Base-by-base conservation (phyloP, 257 asterid species). In the Nicotiana noctiflora region DNA sequence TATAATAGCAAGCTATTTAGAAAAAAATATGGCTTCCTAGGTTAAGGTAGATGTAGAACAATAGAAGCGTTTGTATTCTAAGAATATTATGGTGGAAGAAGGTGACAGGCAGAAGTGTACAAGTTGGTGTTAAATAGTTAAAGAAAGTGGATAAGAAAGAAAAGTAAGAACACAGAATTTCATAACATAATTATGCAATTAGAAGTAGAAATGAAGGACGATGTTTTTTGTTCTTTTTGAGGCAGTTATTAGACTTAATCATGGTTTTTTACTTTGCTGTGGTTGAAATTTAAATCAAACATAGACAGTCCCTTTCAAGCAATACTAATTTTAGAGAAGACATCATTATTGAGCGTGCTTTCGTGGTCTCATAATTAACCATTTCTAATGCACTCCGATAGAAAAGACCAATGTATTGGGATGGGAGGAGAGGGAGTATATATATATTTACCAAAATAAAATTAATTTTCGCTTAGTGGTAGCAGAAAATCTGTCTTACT, bases 291-390 rank as follows among this genome's bases (percentile, higher is more conserved):
- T 53, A 56, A 56, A 32, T 78, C 85, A 70, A 84, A 84, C 56
- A 55, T 84, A 40, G 82, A 64, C 65, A 51, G 80, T 84, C 77
- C 64, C 85, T 87, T 89, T 85, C 88, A 87, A 84, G 92, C 89
- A 84, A 87, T 83, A 70, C 18, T 57, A 67, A 44, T 75, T 83
- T 78, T 40, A 78, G 72, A 67, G 80, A 44, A 79, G 87, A 83
- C 92, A 89, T 68, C 81, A 89, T 89, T 81, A 89, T 85, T 89
- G 76, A 82, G 90, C 89, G 86, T 87, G 89, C 88, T 83, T 81
- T 31, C 80, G 18, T 79, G 85, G 15, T 80, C 46, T 81, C 86
- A 81, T 75, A 21, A 62, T 79, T 83, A 55, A 64, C 68, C 32
- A 81, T 55, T n/a, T 84, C 77, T 46, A 66, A 17, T 17, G 46